Percentiles rank a stretch among this genome's conserved stretches.
Conservation (phyloP, 2,329 filamentous ascomycete genomes). For the Polytolypa hystricis region DNA sequence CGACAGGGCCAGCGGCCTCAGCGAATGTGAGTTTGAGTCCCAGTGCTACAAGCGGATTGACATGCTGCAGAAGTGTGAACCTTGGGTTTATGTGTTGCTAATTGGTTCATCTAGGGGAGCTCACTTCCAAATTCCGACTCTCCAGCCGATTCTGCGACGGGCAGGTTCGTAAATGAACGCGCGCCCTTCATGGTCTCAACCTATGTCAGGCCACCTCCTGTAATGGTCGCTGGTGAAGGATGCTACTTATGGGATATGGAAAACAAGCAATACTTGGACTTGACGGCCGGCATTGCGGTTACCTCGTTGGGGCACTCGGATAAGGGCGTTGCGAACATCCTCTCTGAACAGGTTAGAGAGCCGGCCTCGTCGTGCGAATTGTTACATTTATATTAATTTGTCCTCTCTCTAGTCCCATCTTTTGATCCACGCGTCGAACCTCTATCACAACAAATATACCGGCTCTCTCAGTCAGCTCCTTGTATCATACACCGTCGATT, state of each 20-base stretch:
- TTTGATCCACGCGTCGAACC: constrained; percentile 83
- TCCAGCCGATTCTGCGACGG: constrained; percentile 59
- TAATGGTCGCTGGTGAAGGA: constrained; percentile 80
- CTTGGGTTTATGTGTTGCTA: not conserved
- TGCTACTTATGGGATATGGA: constrained; percentile 86
- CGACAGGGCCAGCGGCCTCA: not conserved
- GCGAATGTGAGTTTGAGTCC: no score
- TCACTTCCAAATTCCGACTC: constrained; percentile 62
- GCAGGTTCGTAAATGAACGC: constrained; percentile 61
- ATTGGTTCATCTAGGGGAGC: no score
- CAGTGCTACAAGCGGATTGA: no score
- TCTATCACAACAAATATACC: constrained; percentile 96
- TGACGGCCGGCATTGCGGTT: constrained; percentile 92
- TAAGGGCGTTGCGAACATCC: constrained; percentile 59
- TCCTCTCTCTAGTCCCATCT: constrained; percentile 46
- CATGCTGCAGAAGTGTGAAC: no score
- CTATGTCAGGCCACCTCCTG: constrained; percentile 78
- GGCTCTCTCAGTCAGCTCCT: constrained; percentile 77
- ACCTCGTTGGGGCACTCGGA: constrained; percentile 89
- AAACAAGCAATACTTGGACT: constrained; percentile 80
- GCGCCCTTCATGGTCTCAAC: constrained; percentile 90
- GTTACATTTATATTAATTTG: no score
- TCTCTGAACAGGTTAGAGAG: constrained; percentile 73
- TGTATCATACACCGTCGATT: constrained; percentile 66
- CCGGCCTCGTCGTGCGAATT: no score